Base-by-base conservation (phyloP, 371 early-diverging fungal species). In the Chytridiales sp. region DNA sequence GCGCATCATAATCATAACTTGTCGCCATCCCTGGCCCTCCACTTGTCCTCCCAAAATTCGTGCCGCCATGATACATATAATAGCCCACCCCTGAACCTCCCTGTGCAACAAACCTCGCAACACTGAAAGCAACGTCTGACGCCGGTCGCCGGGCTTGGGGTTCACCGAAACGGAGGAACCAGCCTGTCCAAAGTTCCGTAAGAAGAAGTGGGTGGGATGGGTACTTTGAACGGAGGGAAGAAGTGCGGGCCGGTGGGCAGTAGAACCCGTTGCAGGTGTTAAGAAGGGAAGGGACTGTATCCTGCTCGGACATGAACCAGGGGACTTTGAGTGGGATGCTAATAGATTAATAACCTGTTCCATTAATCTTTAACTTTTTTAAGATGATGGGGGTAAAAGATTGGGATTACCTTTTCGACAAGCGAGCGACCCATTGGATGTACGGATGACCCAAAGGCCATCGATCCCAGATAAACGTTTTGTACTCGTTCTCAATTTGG, bases 401-500 rank as follows among this genome's bases (percentile, higher is more conserved):
- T 46, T 46, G 47, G n/a, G n/a, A n/a, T n/a, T n/a, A n/a, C n/a
- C 49, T 41, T 19, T 61, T 50, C 11, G 78, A 76, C 3, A 74
- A 56, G 22, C 67, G 64, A 30, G 71, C 79, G 22, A 70, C 75
- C 79, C 79, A 81, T 6, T 51, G 26, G 21, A 77, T 69, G 48
- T 76, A 81, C 24, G 46, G 35, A 13, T 72, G 55, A 21, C 81
- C 78, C 35, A 72, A 61, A 2, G 40, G 8, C 31, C 75, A 69
- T 30, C 70, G 60, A 31, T 35, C 41, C 47, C 60, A 22, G 56
- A 73, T 62, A 47, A 64, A 34, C 42, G 58, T 53, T 27, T 67
- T 73, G 34, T 71, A 75, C 62, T 81, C 80, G 61, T 81, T 80
- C 54, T 81, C 82, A 27, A 81, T 75, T 66, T 82, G 82, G 62